Evolutionary conservation across 2,329 filamentous ascomycete genomes (phyloP).

Genomic region (Aspergillus luchuensis): DNA sequence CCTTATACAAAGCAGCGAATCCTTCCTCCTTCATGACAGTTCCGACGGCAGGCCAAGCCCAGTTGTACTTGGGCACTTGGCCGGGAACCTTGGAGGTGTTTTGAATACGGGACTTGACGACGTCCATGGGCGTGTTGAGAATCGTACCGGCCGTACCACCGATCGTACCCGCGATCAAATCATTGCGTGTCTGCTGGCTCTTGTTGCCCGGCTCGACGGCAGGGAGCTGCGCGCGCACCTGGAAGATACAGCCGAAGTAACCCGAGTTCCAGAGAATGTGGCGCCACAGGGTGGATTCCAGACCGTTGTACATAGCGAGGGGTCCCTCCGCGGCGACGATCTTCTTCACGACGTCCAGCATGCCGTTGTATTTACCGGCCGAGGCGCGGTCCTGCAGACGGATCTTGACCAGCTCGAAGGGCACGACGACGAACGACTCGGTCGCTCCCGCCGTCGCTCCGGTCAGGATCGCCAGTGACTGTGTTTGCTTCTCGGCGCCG

Average conservation of each 20-base stretch:
- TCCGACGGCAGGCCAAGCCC: slow-evolving; percentile 85
- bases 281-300: slow-evolving; percentile 95
- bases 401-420: slow-evolving; percentile 98
- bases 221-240: slow-evolving; percentile 83
- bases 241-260: slow-evolving; percentile 98
- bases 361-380: slow-evolving; percentile 68
- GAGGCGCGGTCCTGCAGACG: slow-evolving; percentile 94
- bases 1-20: slow-evolving; percentile 91
- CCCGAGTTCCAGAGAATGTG: slow-evolving; percentile 93
- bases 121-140: slow-evolving; percentile 93
- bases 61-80: slow-evolving; percentile 91
- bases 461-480: slow-evolving; percentile 87
- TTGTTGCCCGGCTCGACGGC: slow-evolving; percentile 70
- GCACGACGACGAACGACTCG: slow-evolving; percentile 94
- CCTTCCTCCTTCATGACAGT: slow-evolving; percentile 94
- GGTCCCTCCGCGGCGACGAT: slow-evolving; percentile 81
- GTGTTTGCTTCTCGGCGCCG: slow-evolving; percentile 82
- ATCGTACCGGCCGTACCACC: slow-evolving; percentile 91
- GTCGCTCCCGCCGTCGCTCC: slow-evolving; percentile 94
- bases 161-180: slow-evolving; percentile 80
- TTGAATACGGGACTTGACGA: slow-evolving; percentile 97
- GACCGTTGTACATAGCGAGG: slow-evolving; percentile 90
- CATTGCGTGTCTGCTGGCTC: slow-evolving; percentile 78
- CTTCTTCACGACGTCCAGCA: slow-evolving; percentile 58
- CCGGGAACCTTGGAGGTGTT: slow-evolving; percentile 86